These are phyloP conservation scores for Forsythia suspensa DNA, from an alignment of 257 asterid species.

Conservation along the genomic window DNA sequence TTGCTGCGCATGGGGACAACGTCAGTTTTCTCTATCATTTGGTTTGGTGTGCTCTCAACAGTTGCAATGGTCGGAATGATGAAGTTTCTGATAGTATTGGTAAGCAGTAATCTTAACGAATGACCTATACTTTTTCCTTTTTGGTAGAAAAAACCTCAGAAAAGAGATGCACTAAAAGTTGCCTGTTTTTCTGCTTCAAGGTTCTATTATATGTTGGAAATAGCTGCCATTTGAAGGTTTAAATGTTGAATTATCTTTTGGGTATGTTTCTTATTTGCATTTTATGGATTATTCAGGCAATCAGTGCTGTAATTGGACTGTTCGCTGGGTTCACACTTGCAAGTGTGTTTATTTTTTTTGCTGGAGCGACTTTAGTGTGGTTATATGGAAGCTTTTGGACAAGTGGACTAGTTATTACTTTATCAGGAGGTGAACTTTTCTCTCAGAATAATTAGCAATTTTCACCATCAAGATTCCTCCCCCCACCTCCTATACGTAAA, in stretches of 20 bases:
- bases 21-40: constrained; percentile 74
- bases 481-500: not conserved
- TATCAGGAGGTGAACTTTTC: constrained; percentile 66
- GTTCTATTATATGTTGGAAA: not conserved
- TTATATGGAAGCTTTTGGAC: constrained; percentile 91
- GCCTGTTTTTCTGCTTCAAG: not conserved
- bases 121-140: constrained; percentile 14
- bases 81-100: constrained; percentile 76
- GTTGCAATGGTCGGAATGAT: constrained; percentile 58
- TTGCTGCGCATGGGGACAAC: constrained; percentile 88
- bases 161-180: not conserved
- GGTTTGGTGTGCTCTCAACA: constrained; percentile 79
- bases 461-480: not conserved
- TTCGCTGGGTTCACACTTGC: constrained; percentile 65
- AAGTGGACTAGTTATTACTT: constrained; percentile 46
- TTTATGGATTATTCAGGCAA: constrained; percentile 51
- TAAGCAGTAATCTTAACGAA: constrained; percentile 29
- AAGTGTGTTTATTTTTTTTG: constrained; percentile 45
- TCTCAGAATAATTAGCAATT: constrained; percentile 17
- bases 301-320: constrained; percentile 55
- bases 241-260: not conserved
- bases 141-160: not conserved
- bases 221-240: not conserved
- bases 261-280: constrained; percentile 4
- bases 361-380: constrained; percentile 62